Percentiles rank a stretch among this genome's conserved stretches.
These are phyloP conservation scores for Geotrichum ghanense DNA, from an alignment of 805 yeast genomes.

Conservation along the genomic window DNA sequence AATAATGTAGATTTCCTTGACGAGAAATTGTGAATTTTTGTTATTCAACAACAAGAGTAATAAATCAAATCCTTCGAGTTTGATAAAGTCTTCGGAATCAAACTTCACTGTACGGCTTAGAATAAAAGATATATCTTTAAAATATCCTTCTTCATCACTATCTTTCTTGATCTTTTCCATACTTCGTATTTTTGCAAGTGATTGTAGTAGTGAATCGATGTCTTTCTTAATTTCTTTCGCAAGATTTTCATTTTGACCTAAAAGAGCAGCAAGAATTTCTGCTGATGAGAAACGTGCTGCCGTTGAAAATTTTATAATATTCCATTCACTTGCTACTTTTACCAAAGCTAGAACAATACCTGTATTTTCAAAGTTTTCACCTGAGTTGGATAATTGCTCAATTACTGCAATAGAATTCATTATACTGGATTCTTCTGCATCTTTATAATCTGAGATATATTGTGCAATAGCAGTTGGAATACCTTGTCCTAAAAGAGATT, in stretches of 20 bases:
- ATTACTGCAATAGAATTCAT: background rate
- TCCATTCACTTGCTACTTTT: background rate
- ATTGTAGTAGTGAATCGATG: conserved; percentile 6
- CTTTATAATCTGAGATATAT: background rate
- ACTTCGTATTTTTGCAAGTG: conserved; percentile 5
- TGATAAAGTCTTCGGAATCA: conserved; percentile 5
- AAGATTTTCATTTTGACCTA: background rate
- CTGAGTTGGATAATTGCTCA: background rate
- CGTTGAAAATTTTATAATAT: background rate
- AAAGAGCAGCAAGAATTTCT: background rate
- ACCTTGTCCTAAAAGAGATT: background rate
- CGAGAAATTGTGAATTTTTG: background rate
- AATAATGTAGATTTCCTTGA: background rate
- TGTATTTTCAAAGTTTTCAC: background rate
- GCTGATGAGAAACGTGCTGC: background rate
- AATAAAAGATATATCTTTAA: conserved; percentile 7
- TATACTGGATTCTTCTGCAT: background rate
- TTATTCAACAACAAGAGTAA: conserved; percentile 9
- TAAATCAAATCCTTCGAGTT: conserved; percentile 15
- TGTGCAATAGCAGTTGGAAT: background rate
- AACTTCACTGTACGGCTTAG: conserved; percentile 4
- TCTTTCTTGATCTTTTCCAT: conserved; percentile 4
- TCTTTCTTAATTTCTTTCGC: background rate
- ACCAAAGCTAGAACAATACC: background rate
- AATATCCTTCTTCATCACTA: conserved; percentile 9